These are phyloP conservation scores for Calocybe cyanea DNA, from an alignment of 768 basidiomycete genomes.

Conservation along the genomic window DNA sequence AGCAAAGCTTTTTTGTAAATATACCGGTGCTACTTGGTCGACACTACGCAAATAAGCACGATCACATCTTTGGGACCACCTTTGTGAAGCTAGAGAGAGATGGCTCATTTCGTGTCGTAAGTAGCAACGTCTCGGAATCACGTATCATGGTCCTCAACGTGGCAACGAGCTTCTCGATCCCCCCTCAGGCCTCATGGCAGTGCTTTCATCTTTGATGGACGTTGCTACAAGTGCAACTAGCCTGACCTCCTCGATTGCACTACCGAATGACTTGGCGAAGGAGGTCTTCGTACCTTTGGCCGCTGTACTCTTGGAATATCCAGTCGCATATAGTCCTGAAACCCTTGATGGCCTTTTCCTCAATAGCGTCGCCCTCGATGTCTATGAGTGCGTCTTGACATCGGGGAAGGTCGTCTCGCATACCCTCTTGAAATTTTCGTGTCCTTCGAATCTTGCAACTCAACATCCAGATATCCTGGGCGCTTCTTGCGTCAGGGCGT, in stretches of 20 bases:
- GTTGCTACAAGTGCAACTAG: not conserved
- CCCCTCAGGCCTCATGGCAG: slow-evolving; percentile 12
- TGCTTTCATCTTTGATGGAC: slow-evolving; percentile 10
- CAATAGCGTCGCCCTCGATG: slow-evolving; percentile 41
- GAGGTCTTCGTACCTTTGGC: slow-evolving; percentile 47
- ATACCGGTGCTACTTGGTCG: slow-evolving; percentile 16
- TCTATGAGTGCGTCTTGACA: slow-evolving; percentile 42
- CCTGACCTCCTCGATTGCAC: slow-evolving; percentile 19
- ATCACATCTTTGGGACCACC: not conserved
- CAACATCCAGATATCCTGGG: slow-evolving; percentile 17
- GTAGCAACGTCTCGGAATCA: not conserved
- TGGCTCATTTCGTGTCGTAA: slow-evolving; percentile 13
- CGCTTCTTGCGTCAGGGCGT: slow-evolving; percentile 22
- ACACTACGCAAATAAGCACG: not conserved
- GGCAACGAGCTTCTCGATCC: slow-evolving; percentile 15
- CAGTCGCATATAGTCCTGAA: slow-evolving; percentile 45
- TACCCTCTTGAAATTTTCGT: slow-evolving; percentile 54
- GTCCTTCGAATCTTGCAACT: slow-evolving; percentile 32
- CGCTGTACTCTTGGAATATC: slow-evolving; percentile 58
- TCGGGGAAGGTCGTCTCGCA: slow-evolving; percentile 21
- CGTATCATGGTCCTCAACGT: not conserved
- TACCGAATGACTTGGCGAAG: slow-evolving; percentile 24
- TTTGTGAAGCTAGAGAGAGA: slow-evolving; percentile 17
- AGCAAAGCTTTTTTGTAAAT: slow-evolving; percentile 59
- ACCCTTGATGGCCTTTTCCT: slow-evolving; percentile 34